These are phyloP conservation scores for Zoysia japonica DNA, from an alignment of 176 grass and related monocot species.

Conservation along the genomic window DNA sequence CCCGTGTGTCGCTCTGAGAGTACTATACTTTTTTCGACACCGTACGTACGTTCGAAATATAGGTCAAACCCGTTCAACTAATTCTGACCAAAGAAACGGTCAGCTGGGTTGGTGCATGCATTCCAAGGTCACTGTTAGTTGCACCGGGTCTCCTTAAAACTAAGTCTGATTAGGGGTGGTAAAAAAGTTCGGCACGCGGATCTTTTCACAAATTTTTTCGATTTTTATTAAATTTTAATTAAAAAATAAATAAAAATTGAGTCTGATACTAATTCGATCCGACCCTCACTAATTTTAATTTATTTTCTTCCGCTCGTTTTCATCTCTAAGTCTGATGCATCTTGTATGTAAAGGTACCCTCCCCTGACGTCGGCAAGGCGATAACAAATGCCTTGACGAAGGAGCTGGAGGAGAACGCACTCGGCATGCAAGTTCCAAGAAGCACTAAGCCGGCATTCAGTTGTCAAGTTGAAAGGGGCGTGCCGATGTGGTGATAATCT, in stretches of 20 bases:
- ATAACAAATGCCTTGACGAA: conserved; percentile 35
- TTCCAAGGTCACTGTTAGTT: too few species aligned
- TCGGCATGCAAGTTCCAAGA: background rate
- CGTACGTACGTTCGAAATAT: too few species aligned
- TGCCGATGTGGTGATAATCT: background rate
- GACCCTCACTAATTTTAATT: too few species aligned
- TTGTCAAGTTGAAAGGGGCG: conserved; percentile 31
- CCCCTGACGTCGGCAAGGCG: conserved; percentile 24
- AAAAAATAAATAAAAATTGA: too few species aligned
- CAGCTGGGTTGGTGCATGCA: background rate
- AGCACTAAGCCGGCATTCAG: conserved; percentile 5
- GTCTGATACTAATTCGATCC: too few species aligned
- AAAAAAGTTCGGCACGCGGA: too few species aligned
- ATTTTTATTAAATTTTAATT: too few species aligned
- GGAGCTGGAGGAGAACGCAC: conserved; percentile 18
- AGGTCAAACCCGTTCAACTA: background rate
- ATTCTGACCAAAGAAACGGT: background rate
- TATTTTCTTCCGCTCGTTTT: too few species aligned
- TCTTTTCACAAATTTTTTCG: background rate
- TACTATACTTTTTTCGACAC: background rate
- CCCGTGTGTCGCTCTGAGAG: background rate
- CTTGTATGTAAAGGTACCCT: conserved; percentile 4
- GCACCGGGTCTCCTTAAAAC: too few species aligned
- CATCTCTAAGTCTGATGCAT: background rate
- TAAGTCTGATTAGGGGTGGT: background rate